These are phyloP conservation scores for Phytophthora sojae DNA, from an alignment of 352 stramenopile genomes.

Conservation along the genomic window DNA sequence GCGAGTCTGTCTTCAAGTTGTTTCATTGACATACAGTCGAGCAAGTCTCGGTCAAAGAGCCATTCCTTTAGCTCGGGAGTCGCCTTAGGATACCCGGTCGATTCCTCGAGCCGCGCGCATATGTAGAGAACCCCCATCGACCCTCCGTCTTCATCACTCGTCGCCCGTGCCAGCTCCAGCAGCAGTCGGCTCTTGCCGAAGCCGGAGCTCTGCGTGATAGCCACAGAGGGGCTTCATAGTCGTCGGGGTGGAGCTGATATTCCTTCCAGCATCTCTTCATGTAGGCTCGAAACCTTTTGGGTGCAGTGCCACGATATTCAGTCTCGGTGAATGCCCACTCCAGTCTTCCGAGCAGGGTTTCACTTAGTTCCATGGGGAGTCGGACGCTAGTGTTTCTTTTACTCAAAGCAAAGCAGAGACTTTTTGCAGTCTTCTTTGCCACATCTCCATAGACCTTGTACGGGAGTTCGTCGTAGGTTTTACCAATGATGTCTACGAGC, in stretches of 20 bases:
- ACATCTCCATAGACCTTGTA: too few relatives aligned
- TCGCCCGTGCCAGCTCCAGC: background rate
- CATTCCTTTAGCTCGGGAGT: background rate
- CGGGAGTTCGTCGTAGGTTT: too few relatives aligned
- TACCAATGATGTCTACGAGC: too few relatives aligned
- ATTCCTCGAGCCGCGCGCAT: background rate
- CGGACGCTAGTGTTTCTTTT: too few relatives aligned
- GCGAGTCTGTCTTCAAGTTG: background rate
- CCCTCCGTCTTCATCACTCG: background rate
- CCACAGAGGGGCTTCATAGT: background rate
- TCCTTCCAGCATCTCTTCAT: background rate
- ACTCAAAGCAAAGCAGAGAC: too few relatives aligned
- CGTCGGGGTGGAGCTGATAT: background rate
- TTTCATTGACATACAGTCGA: too few relatives aligned
- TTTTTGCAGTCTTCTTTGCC: too few relatives aligned
- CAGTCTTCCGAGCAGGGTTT: too few relatives aligned
- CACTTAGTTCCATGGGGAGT: too few relatives aligned
- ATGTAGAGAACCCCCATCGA: background rate
- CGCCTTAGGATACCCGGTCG: background rate
- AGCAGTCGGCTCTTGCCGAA: constrained; percentile 2
- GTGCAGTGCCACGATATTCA: background rate
- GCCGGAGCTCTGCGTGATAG: background rate
- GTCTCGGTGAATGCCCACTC: background rate
- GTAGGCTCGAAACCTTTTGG: background rate
- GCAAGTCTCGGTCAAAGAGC: background rate